phyloP scores from a whole-genome alignment of 2,329 filamentous ascomycete species.

The Rhynchosporium graminicola region DNA sequence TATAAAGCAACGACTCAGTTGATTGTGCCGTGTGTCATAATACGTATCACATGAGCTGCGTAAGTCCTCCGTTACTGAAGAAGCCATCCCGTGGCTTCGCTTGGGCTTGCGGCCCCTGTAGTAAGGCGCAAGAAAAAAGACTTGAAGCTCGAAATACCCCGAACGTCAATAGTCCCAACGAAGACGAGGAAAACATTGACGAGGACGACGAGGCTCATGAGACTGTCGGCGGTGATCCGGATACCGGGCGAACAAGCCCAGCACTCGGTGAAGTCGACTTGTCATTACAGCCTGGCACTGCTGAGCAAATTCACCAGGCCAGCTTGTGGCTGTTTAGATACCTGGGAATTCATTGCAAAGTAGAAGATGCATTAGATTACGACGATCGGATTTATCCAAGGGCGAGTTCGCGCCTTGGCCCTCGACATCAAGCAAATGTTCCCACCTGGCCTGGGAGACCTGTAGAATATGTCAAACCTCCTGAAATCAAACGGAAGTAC shows the following conservation, averaged over 20 bases:
- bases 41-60: constrained; percentile 99
- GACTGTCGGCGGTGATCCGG: constrained; percentile 50
- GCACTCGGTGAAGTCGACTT: constrained; percentile 57
- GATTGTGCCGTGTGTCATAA: constrained; percentile 94
- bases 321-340: constrained; percentile 97
- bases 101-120: constrained; percentile 96
- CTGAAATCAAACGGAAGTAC: constrained; percentile 79
- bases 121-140: constrained; percentile 90
- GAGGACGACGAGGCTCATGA: constrained; percentile 72
- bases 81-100: constrained; percentile 97
- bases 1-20: constrained; percentile 79
- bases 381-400: constrained; percentile 97
- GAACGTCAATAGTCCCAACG: constrained; percentile 65
- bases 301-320: constrained; percentile 87
- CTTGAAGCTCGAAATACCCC: constrained; percentile 88
- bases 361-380: constrained; percentile 93
- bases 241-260: constrained; percentile 65
- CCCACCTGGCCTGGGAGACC: constrained; percentile 81
- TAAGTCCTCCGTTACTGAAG: constrained; percentile 86
- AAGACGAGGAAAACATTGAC: constrained; percentile 62
- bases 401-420: constrained; percentile 87
- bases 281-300: constrained; percentile 61
- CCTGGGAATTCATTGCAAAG: constrained; percentile 89
- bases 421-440: constrained; percentile 87
- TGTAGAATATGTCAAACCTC: constrained; percentile 86